Evolutionary conservation across 805 yeast genomes (phyloP), one percentile per base, ranked within the genome.

Genomic region (Nakazawaea ishiwadae): DNA sequence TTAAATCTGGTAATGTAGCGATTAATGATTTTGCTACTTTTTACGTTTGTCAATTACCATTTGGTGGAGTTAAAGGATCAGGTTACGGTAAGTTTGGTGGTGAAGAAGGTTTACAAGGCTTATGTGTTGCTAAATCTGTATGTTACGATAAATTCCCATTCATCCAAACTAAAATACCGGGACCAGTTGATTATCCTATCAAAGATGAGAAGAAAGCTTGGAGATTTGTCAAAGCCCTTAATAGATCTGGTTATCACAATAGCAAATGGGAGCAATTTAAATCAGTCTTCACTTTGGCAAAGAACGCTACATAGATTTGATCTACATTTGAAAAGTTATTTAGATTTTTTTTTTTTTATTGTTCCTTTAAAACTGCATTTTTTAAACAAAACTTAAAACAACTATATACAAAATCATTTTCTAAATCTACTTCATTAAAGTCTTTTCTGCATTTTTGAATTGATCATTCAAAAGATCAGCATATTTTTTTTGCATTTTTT

Each of bases 1-100:
- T 93, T 51, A 72, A 79, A 28, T 74, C 90, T 32, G 99, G 99
- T 18, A 93, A 90, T 56, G 95, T 93, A 35, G 96, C 99, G 7
- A 86, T 93, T 47, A 93, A 93, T 60, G 99, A 93, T 66, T 93
- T 93, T 69, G 99, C 98, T 6, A 91, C 98, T 0, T 93, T 80
- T 56, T 88, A 90, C 55, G 87, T 93, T 27, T 90, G 96, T 51
- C 99, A 93, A 63, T 70, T 93, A 51, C 99, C 99, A 24, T 93
- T 93, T 64, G 99, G 99, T 41, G 99, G 99, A 23, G 77, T 77
- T 20, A 81, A 81, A 51, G 93, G 89, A 35, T 84, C 96, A 5
- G 99, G 99, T 0, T 93, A 89, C 56, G 99, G 99, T 44, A 91
- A 91, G 59, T 93, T 93, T 66, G 96, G 96, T 17, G 99, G 99